Conservation (phyloP, 371 early-diverging fungal species). For the Cokeromyces recurvatus region DNA sequence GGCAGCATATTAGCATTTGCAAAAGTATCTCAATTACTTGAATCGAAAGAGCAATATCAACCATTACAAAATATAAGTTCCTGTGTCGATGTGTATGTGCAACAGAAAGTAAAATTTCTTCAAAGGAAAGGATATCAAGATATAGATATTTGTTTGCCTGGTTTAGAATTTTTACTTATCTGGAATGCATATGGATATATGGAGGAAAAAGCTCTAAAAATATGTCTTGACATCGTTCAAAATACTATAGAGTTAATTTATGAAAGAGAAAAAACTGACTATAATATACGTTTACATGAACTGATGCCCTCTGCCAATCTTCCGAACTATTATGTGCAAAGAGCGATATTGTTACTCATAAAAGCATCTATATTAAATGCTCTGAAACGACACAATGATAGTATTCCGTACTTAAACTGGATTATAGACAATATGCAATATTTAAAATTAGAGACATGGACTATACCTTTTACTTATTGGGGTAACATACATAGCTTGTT, state of each 20-base stretch:
- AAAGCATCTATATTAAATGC: constrained; percentile 22
- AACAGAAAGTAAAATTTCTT: constrained; percentile 39
- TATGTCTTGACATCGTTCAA: constrained; percentile 25
- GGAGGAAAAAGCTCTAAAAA: constrained; percentile 24
- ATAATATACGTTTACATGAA: constrained; percentile 16
- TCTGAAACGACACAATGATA: constrained; percentile 13
- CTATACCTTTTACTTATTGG: constrained; percentile 49
- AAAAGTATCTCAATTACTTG: constrained; percentile 23
- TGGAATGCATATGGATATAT: constrained; percentile 48
- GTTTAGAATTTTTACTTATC: constrained; percentile 43
- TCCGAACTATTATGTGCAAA: constrained; percentile 25
- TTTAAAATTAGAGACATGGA: constrained; percentile 41
- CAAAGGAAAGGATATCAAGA: constrained; percentile 41
- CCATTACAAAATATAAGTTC: constrained; percentile 25
- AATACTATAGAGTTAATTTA: constrained; percentile 22
- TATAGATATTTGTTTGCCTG: constrained; percentile 33
- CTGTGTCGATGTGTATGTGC: constrained; percentile 38
- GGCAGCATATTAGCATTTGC: constrained; percentile 37
- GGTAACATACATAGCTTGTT: constrained; percentile 17
- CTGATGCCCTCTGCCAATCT: constrained; percentile 14
- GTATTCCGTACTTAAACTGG: constrained; percentile 39
- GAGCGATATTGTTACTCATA: constrained; percentile 17
- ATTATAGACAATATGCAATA: constrained; percentile 40
- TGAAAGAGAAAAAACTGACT: constrained; percentile 23
- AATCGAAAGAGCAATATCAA: constrained; percentile 35